Percentiles rank a stretch among this genome's conserved stretches.
Evolutionary conservation across 192 early-diverging fungal genomes (phyloP).

Genomic region (Backusella morwellensis): DNA sequence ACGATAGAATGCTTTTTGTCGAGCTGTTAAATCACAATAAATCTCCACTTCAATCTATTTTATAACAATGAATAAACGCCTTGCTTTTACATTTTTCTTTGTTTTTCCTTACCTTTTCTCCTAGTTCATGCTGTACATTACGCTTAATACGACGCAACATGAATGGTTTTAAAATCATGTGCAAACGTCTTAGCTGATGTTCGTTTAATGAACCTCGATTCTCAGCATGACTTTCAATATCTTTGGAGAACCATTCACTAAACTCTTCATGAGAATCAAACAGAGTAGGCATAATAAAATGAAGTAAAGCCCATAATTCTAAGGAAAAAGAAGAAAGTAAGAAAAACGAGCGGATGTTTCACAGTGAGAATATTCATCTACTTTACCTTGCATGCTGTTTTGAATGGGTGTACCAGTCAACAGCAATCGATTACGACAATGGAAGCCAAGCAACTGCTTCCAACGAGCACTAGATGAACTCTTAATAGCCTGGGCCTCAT

Average conservation of each 20-base stretch:
- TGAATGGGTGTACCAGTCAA: constrained; percentile 94
- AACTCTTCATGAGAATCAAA: constrained; percentile 95
- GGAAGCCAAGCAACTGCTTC: constrained; percentile 81
- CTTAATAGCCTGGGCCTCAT: constrained; percentile 95
- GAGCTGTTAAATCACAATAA: constrained; percentile 71
- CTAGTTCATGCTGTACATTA: constrained; percentile 88
- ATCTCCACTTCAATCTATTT: constrained; percentile 76
- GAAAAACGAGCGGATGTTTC: not conserved
- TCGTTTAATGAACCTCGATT: constrained; percentile 78
- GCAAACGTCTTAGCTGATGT: constrained; percentile 80
- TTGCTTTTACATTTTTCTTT: not conserved
- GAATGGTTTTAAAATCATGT: constrained; percentile 94
- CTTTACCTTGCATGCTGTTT: constrained; percentile 79
- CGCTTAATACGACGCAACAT: constrained; percentile 90
- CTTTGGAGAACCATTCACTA: constrained; percentile 92
- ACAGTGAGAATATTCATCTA: not conserved
- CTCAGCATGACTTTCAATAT: constrained; percentile 89
- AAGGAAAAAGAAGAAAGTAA: not conserved
- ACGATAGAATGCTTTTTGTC: constrained; percentile 72
- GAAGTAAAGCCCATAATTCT: constrained; percentile 90
- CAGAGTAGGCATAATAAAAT: constrained; percentile 94
- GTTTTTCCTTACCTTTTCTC: constrained; percentile 62
- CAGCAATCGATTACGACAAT: constrained; percentile 80
- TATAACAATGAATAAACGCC: not conserved
- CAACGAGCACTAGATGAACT: constrained; percentile 84